phyloP scores from a whole-genome alignment of 1,139 yeast genomes.

The Geotrichum cucujoidarum region DNA sequence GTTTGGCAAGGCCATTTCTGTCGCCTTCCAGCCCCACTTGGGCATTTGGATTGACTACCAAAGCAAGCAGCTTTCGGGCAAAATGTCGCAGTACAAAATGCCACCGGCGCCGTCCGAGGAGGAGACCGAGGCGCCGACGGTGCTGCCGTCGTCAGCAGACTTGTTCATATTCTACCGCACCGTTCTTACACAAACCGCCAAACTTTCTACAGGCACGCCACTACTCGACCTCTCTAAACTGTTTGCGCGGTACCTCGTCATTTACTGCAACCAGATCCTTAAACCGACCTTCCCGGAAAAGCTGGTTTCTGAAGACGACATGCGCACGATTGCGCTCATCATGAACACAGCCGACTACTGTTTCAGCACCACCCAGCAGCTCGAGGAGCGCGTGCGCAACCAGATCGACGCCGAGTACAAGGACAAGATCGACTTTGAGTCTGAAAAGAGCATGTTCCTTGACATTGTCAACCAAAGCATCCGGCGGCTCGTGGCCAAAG shows the following conservation, averaged over 20 bases:
- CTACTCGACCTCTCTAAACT: slow-evolving; percentile 58
- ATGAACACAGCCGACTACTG: slow-evolving; percentile 90
- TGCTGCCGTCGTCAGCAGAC: slow-evolving; percentile 81
- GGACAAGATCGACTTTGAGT: slow-evolving; percentile 47
- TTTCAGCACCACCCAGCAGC: slow-evolving; percentile 67
- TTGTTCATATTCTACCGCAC: slow-evolving; percentile 72
- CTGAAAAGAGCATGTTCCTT: slow-evolving; percentile 52
- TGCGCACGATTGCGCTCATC: slow-evolving; percentile 63
- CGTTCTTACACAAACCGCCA: slow-evolving; percentile 67
- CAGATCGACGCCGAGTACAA: slow-evolving; percentile 44
- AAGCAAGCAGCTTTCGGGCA: slow-evolving; percentile 55
- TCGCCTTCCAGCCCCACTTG: slow-evolving; percentile 79
- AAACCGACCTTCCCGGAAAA: slow-evolving; percentile 52
- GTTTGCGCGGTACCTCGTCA: slow-evolving; percentile 62
- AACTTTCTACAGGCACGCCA: slow-evolving; percentile 66
- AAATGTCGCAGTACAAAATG: slow-evolving; percentile 43
- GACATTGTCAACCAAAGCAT: slow-evolving; percentile 58
- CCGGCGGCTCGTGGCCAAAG: slow-evolving; percentile 51
- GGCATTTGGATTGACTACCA: slow-evolving; percentile 87
- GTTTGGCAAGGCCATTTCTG: slow-evolving; percentile 53
- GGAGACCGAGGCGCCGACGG: slow-evolving; percentile 49
- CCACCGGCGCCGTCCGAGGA: slow-evolving; percentile 35
- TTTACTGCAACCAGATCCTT: slow-evolving; percentile 60
- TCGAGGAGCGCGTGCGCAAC: slow-evolving; percentile 59
- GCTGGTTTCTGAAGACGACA: slow-evolving; percentile 48